Evolutionary conservation across 2,329 filamentous ascomycete genomes (phyloP).

Genomic region (Chalaropsis thielavioides): DNA sequence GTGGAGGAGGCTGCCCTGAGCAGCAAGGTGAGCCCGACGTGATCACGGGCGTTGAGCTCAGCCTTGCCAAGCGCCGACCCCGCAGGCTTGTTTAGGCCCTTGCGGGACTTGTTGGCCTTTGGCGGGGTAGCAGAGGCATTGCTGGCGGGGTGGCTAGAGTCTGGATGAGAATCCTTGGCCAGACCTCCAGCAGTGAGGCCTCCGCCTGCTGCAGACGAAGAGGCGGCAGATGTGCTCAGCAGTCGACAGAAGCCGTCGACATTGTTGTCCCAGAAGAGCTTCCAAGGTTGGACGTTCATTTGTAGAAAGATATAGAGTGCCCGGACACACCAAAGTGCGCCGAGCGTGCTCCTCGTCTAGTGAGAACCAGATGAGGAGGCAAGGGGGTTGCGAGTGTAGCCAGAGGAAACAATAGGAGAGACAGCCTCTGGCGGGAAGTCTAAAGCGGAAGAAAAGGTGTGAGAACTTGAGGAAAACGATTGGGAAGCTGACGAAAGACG

Average conservation of each 20-base stretch:
- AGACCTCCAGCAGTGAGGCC: constrained; percentile 22
- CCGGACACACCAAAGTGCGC: not conserved
- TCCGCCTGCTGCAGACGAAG: not conserved
- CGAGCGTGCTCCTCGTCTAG: not conserved
- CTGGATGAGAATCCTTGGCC: constrained; percentile 22
- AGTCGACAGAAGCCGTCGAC: constrained; percentile 72
- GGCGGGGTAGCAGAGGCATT: not conserved
- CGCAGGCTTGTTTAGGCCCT: constrained; percentile 31
- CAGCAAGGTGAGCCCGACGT: constrained; percentile 66
- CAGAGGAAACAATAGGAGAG: not conserved
- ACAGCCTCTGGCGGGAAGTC: not conserved
- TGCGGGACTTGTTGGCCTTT: constrained; percentile 34
- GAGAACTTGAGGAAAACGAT: not conserved
- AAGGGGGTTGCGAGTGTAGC: not conserved
- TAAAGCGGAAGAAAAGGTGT: not conserved
- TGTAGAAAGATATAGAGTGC: constrained; percentile 30
- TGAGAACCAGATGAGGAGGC: not conserved
- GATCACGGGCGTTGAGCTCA: constrained; percentile 76
- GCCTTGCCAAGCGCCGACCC: constrained; percentile 31
- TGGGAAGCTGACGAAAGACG: not conserved
- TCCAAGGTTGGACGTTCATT: constrained; percentile 97
- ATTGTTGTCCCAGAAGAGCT: constrained; percentile 93
- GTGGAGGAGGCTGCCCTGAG: constrained; percentile 71
- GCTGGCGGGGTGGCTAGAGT: constrained; percentile 27
- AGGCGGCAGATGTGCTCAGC: not conserved